A percentile compares a stretch with the other conserved stretches of the same genome.
Evolutionary conservation across 371 early-diverging fungal genomes (phyloP).

Genomic region (Rhizopus sp.): DNA sequence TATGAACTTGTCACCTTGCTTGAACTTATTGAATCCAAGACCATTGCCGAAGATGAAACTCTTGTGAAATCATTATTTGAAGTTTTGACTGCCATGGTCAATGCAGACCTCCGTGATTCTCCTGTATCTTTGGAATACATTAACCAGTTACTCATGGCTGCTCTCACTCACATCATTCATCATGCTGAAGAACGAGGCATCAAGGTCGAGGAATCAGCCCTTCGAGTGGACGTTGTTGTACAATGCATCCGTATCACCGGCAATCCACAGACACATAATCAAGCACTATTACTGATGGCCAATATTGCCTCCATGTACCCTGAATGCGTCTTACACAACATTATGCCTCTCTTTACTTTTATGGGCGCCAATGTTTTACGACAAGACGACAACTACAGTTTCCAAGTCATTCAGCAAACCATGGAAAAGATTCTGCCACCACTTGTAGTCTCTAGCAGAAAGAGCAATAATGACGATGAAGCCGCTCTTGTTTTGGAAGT

Average conservation of each 20-base stretch:
- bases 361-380: slow-evolving; percentile 96
- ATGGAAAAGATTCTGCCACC: slow-evolving; percentile 88
- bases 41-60: slow-evolving; percentile 43
- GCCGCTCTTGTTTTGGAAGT: slow-evolving; percentile 51
- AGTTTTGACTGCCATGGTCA: slow-evolving; percentile 69
- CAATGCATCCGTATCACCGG: slow-evolving; percentile 88
- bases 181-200: slow-evolving; percentile 48
- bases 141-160: slow-evolving; percentile 83
- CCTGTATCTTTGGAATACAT: slow-evolving; percentile 82
- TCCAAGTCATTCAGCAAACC: slow-evolving; percentile 92
- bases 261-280: slow-evolving; percentile 95
- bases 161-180: slow-evolving; percentile 69
- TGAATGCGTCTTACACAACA: slow-evolving; percentile 85
- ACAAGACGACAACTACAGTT: slow-evolving; percentile 95
- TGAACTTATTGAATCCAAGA: slow-evolving; percentile 70
- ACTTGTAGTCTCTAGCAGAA: slow-evolving; percentile 66
- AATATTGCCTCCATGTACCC: slow-evolving; percentile 84
- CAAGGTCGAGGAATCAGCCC: slow-evolving; percentile 43
- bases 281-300: slow-evolving; percentile 86
- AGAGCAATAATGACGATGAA: slow-evolving; percentile 45
- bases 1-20: slow-evolving; percentile 66
- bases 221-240: slow-evolving; percentile 88
- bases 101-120: slow-evolving; percentile 53
- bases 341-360: slow-evolving; percentile 97
- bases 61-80: slow-evolving; percentile 76